Percentiles rank a stretch among this genome's conserved stretches.
Evolutionary conservation across 2,329 filamentous ascomycete species (phyloP).

Genomic region (Rachicladosporium sp.): DNA sequence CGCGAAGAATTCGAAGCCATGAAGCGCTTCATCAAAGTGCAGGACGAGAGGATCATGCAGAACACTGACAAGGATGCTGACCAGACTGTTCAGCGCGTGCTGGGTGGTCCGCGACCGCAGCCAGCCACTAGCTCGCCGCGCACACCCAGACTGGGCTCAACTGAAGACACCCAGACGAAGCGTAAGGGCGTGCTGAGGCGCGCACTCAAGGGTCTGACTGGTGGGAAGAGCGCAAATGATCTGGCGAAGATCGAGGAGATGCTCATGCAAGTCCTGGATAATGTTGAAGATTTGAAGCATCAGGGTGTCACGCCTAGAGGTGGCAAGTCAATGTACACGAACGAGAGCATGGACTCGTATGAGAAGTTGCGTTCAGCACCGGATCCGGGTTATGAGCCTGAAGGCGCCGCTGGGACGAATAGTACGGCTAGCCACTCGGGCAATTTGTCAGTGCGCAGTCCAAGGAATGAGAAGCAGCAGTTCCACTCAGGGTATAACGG

Average conservation of each 20-base stretch:
- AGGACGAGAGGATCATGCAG: slow-evolving; percentile 78
- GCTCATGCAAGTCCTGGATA: slow-evolving; percentile 78
- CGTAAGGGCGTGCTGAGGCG: slow-evolving; percentile 88
- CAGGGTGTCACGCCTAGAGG: slow-evolving; percentile 15
- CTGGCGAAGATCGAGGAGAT: slow-evolving; percentile 29
- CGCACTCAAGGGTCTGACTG: slow-evolving; percentile 73
- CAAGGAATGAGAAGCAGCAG: slow-evolving; percentile 20
- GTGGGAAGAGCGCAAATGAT: slow-evolving; percentile 77
- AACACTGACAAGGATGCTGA: slow-evolving; percentile 82
- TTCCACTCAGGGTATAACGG: slow-evolving; percentile 40
- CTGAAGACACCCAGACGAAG: slow-evolving; percentile 55
- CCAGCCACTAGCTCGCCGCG: slow-evolving; percentile 50
- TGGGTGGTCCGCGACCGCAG: slow-evolving; percentile 76
- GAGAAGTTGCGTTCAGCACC: slow-evolving; percentile 60
- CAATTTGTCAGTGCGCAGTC: slow-evolving; percentile 37
- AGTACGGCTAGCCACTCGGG: slow-evolving; percentile 65
- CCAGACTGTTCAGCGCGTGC: slow-evolving; percentile 65
- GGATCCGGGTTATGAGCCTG: slow-evolving; percentile 67
- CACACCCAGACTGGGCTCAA: slow-evolving; percentile 36
- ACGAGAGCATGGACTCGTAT: slow-evolving; percentile 49
- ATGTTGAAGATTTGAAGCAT: slow-evolving; percentile 60
- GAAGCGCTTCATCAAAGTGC: slow-evolving; percentile 81
- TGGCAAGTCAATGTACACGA: slow-evolving; percentile 7
- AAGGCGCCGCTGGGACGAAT: slow-evolving; percentile 65
- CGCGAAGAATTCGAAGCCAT: slow-evolving; percentile 91